phyloP scores from a whole-genome alignment of 2,329 filamentous ascomycete species.

The Amesomyces nigricolor region DNA sequence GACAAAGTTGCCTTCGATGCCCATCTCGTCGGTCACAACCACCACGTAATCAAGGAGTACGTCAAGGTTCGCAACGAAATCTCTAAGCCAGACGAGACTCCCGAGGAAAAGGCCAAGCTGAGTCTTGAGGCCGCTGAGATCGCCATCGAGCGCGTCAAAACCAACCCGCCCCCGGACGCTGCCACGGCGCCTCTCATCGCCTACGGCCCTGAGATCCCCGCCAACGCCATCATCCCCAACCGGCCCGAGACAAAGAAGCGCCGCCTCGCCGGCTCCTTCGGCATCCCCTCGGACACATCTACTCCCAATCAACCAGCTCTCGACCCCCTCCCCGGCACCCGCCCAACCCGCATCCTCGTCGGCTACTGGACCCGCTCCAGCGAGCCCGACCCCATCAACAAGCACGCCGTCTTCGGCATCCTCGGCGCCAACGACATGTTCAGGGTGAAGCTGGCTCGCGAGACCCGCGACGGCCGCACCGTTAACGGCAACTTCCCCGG shows the following conservation, averaged over 20 bases:
- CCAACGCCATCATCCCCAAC: constrained; percentile 33
- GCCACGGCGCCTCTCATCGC: constrained; percentile 41
- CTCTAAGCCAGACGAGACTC: constrained; percentile 29
- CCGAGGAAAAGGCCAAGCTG: constrained; percentile 35
- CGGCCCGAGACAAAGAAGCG: constrained; percentile 44
- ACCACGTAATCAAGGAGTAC: constrained; percentile 57
- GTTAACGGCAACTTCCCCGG: constrained; percentile 55
- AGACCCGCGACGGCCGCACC: constrained; percentile 55
- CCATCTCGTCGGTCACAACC: constrained; percentile 50
- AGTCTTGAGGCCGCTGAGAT: constrained; percentile 42
- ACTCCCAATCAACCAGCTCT: constrained; percentile 19
- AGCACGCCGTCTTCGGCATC: constrained; percentile 59
- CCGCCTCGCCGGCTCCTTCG: constrained; percentile 32
- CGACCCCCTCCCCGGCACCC: constrained; percentile 46
- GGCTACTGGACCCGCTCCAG: constrained; percentile 55
- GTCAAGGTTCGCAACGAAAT: constrained; percentile 48
- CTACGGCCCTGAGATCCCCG: constrained; percentile 46
- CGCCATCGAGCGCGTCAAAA: constrained; percentile 41
- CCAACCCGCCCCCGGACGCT: constrained; percentile 41
- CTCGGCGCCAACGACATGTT: constrained; percentile 60
- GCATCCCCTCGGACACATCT: constrained; percentile 8
- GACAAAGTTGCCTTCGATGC: constrained; percentile 54
- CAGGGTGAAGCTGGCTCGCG: constrained; percentile 54
- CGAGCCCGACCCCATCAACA: constrained; percentile 42
- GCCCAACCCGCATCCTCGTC: constrained; percentile 53